Evolutionary conservation across 176 grass and related monocot genomes (phyloP).

Genomic region (Dendrocalamus sinicus): DNA sequence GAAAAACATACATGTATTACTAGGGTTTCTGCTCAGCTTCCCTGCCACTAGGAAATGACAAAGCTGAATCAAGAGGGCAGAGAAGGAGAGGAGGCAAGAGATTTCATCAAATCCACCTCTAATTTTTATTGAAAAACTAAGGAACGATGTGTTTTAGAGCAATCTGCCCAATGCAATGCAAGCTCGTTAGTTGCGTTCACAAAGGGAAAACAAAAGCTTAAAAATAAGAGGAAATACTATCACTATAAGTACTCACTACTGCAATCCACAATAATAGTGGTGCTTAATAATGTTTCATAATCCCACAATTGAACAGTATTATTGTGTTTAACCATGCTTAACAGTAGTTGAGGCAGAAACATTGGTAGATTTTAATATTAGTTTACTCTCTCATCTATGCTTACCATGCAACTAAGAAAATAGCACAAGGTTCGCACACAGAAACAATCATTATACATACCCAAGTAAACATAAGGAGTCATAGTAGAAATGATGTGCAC

Average conservation of each 20-base stretch:
- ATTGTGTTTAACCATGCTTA: conserved; percentile 10
- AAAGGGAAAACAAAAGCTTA: not conserved
- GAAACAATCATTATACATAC: conserved; percentile 5
- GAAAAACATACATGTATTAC: not conserved
- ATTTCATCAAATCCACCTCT: not conserved
- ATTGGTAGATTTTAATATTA: conserved; percentile 19
- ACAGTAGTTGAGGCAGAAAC: not conserved
- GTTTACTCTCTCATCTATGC: not conserved
- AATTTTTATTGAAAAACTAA: not conserved
- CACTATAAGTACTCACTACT: not conserved
- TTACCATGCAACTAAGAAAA: conserved; percentile 9
- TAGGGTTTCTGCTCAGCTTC: conserved; percentile 15
- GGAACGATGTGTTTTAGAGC: not conserved
- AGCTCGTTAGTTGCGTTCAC: not conserved
- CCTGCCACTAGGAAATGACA: not conserved
- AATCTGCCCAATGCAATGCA: conserved; percentile 26
- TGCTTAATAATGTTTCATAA: not conserved
- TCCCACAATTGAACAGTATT: not conserved
- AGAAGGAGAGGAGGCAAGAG: not conserved
- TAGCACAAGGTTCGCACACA: not conserved
- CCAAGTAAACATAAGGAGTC: not conserved
- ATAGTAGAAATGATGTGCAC: not conserved
- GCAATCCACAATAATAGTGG: not conserved
- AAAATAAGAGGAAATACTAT: not conserved
- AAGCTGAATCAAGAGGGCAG: not conserved